Conservation (phyloP, 176 grass and related monocot genomes). For the Oryza australiensis region DNA sequence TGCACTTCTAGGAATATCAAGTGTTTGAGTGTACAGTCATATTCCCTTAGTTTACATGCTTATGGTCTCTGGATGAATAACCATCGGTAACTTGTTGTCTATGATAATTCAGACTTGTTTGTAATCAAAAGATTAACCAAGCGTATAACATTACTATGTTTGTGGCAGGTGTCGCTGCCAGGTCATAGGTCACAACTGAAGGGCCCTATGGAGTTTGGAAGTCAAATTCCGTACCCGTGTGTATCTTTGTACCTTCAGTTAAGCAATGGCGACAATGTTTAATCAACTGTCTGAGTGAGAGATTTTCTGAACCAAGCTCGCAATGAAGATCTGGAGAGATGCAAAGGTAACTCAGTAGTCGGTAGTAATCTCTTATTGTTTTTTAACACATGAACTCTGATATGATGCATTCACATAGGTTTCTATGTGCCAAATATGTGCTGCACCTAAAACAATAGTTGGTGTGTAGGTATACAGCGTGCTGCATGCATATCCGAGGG, state of each 20-base stretch:
- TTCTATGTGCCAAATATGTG: neutral
- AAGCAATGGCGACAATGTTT: neutral
- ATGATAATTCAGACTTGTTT: neutral
- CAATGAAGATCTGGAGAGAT: neutral
- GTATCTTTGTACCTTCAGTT: neutral
- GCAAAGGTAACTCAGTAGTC: neutral
- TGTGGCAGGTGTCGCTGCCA: neutral
- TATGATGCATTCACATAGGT: neutral
- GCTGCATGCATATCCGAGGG: neutral
- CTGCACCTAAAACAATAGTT: neutral
- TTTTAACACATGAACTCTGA: neutral
- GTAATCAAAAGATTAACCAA: neutral
- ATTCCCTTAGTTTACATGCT: neutral
- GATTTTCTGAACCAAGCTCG: neutral
- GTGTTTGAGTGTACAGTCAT: neutral
- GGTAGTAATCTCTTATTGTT: neutral
- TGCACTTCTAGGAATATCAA: neutral
- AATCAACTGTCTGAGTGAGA: neutral
- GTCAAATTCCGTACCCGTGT: neutral
- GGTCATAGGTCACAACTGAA: neutral
- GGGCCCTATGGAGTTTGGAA: neutral
- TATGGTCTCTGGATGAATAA: neutral
- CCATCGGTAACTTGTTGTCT: neutral
- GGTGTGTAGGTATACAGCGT: neutral
- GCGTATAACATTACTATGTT: neutral